Evolutionary conservation across 2,329 filamentous ascomycete genomes (phyloP), one percentile per base, ranked within the genome.

Genomic region (Colletotrichum zoysiae): DNA sequence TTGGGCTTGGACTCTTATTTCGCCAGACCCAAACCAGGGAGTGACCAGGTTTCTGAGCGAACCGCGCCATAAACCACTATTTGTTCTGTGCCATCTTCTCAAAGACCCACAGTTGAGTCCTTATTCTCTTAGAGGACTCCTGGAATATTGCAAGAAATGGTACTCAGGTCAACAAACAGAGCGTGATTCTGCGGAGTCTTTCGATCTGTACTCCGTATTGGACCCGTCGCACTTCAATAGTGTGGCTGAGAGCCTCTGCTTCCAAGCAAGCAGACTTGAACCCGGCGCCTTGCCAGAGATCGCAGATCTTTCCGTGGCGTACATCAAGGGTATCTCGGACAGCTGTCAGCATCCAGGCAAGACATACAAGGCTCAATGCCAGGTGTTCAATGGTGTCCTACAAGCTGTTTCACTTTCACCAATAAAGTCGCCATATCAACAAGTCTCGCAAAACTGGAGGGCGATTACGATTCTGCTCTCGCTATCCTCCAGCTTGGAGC

Each of bases 381-480:
- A 73, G 23, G 71, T 83, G 3, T 81, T 82, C 74, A 85, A 85
- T 67, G 62, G 68, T 42, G 74, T 80, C 4, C 68, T 86, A 16
- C 74, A 72, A 18, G 71, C 76, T 8, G 78, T 86, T 11, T 79
- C 78, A 18, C 71, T 74, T 30, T 81, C 80, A 7, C 76, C 82
- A 1, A 68, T 73, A 2, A 75, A 71, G 26, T 70, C 78, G 2
- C 81, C 83, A 0, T 74, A 83, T 30, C 65, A 73, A 5, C 81
- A 84, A 48, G 83, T 83, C 78, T 77, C 78, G 5, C 82, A 85
- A 77, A 87, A 86, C 73, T 91, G 90, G 90, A 82, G 86, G 66
- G 88, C 88, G 0, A 87, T 91, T 73, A 86, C 83, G 59, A 79
- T 84, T 6, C 80, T 92, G 38, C 78, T 92, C 33, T 81, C 83